These are phyloP conservation scores for Schwanniomyces etchellsii DNA, from an alignment of 1,139 yeast species.

Conservation along the genomic window DNA sequence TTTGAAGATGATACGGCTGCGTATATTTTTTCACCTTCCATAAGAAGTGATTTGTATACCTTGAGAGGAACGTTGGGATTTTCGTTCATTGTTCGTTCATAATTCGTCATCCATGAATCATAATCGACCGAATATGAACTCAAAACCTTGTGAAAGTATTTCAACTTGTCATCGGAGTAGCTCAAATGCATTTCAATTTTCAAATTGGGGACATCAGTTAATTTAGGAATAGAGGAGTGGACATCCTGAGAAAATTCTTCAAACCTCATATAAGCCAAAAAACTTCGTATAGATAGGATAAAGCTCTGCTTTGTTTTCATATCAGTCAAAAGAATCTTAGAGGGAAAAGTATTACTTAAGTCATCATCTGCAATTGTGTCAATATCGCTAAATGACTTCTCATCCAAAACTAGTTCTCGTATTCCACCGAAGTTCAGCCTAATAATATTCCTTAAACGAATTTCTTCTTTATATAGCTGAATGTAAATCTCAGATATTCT, in stretches of 20 bases:
- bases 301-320: slow-evolving; percentile 20
- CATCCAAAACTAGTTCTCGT: slow-evolving; percentile 32
- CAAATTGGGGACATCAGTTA: slow-evolving; percentile 13
- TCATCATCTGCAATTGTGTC: slow-evolving; percentile 51
- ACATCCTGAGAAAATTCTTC: slow-evolving; percentile 2
- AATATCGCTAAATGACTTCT: slow-evolving; percentile 16
- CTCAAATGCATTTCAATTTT: slow-evolving; percentile 40
- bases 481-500: slow-evolving; percentile 27
- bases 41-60: slow-evolving; percentile 35
- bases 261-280: slow-evolving; percentile 22
- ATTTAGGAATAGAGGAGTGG: slow-evolving; percentile 6
- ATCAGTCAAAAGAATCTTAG: slow-evolving; percentile 41
- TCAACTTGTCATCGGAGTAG: slow-evolving; percentile 50
- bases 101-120: slow-evolving; percentile 46
- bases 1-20: slow-evolving; percentile 23
- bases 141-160: slow-evolving; percentile 26
- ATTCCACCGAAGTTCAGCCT: slow-evolving; percentile 21
- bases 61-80: slow-evolving; percentile 45
- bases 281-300: slow-evolving; percentile 41
- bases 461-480: slow-evolving; percentile 30
- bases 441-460: slow-evolving; percentile 32
- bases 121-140: slow-evolving; percentile 38
- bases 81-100: slow-evolving; percentile 33
- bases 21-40: slow-evolving; percentile 54
- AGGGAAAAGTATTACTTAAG: slow-evolving; percentile 45